A percentile compares a stretch with the other conserved stretches of the same genome.
Evolutionary conservation across 495 filamentous ascomycete genomes (phyloP).

Genomic region (Rhizodiscina lignyota): DNA sequence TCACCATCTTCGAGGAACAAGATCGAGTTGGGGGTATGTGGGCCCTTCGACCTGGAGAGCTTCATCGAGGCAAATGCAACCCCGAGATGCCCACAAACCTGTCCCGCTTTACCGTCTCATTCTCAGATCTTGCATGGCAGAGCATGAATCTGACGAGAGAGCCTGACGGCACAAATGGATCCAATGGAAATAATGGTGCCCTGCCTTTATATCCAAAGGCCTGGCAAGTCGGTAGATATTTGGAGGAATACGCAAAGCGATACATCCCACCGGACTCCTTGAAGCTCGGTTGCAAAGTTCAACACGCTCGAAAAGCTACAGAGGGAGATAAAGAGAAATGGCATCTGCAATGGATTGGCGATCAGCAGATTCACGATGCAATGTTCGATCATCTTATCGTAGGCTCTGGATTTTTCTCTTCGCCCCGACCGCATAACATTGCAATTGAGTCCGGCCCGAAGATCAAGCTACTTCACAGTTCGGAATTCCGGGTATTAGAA

Average conservation of each 20-base stretch:
- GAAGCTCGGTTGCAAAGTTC: constrained; percentile 35
- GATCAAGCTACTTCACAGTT: constrained; percentile 42
- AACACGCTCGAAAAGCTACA: constrained; percentile 24
- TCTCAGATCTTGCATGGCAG: constrained; percentile 64
- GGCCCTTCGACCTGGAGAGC: constrained; percentile 31
- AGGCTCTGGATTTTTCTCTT: constrained; percentile 61
- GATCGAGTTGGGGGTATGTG: constrained; percentile 60
- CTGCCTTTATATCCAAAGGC: constrained; percentile 53
- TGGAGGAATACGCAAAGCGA: constrained; percentile 40
- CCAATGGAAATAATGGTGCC: constrained; percentile 5
- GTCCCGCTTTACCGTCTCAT: constrained; percentile 59
- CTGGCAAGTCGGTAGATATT: constrained; percentile 58
- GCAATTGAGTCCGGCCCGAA: not conserved
- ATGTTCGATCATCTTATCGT: constrained; percentile 62
- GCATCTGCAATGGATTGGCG: constrained; percentile 32
- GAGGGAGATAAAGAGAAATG: too few species aligned
- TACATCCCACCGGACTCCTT: constrained; percentile 37
- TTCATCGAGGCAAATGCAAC: constrained; percentile 30
- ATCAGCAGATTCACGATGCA: too few species aligned
- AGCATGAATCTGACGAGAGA: constrained; percentile 9
- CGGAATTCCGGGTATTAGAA: constrained; percentile 22
- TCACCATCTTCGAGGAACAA: constrained; percentile 54
- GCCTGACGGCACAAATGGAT: not conserved
- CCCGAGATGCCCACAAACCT: constrained; percentile 65
- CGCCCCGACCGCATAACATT: constrained; percentile 33